phyloP scores from a whole-genome alignment of 2,329 filamentous ascomycete genomes.

The Lasiodiplodia theobromae region DNA sequence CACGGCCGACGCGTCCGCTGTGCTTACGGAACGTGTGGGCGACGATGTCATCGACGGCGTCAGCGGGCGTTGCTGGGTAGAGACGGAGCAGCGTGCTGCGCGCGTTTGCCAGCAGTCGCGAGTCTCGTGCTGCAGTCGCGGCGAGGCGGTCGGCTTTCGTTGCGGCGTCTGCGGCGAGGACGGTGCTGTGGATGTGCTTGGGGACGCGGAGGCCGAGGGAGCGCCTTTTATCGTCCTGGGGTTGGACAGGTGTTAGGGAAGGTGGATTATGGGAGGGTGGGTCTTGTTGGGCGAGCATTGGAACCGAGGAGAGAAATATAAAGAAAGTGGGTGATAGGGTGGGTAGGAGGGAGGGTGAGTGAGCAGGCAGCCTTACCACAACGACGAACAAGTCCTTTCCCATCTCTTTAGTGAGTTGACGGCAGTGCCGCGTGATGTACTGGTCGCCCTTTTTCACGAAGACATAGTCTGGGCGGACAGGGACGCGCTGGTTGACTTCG shows the following conservation, averaged over 20 bases:
- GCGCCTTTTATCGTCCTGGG: constrained; percentile 37
- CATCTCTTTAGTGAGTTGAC: constrained; percentile 2
- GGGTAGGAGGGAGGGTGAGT: constrained; percentile 18
- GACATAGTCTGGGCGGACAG: constrained; percentile 43
- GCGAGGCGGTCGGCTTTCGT: constrained; percentile 51
- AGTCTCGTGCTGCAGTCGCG: constrained; percentile 46
- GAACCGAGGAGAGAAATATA: no score
- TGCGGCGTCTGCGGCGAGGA: constrained; percentile 47
- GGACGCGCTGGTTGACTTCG: not conserved
- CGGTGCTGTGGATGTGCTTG: constrained; percentile 45
- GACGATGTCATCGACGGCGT: constrained; percentile 46
- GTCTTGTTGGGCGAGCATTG: no score
- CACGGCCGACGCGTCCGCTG: constrained; percentile 58
- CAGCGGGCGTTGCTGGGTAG: constrained; percentile 53
- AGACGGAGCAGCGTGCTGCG: constrained; percentile 43
- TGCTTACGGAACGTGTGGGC: constrained; percentile 55
- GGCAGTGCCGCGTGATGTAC: constrained; percentile 53
- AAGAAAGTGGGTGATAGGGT: not conserved
- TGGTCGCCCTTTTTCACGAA: constrained; percentile 53
- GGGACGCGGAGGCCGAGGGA: constrained; percentile 54
- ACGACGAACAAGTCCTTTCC: constrained; percentile 19
- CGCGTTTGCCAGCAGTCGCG: constrained; percentile 35
- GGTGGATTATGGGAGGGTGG: no score
- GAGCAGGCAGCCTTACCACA: not conserved
- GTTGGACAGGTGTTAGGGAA: no score